phyloP scores from a whole-genome alignment of 169 alveolate genomes.

The Fabrea salina region DNA sequence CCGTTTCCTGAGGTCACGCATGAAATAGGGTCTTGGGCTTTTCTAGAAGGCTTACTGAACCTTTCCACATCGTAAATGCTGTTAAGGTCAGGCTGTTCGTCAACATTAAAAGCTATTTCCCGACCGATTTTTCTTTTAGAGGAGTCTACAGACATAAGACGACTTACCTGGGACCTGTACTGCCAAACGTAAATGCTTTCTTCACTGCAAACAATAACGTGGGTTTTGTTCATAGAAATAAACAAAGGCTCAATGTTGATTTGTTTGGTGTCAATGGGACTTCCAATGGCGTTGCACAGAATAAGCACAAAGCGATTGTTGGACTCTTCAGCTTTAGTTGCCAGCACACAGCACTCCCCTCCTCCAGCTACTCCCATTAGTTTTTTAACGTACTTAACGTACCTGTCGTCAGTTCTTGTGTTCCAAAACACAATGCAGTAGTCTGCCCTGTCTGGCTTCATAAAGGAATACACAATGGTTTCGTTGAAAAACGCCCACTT shows the following conservation, averaged over 20 bases:
- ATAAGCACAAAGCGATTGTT: slow-evolving; percentile 46
- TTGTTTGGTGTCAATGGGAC: slow-evolving; percentile 79
- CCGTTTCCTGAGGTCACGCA: slow-evolving; percentile 63
- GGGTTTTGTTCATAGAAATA: slow-evolving; percentile 82
- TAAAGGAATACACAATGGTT: slow-evolving; percentile 85
- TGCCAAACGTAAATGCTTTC: slow-evolving; percentile 87
- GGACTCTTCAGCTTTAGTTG: slow-evolving; percentile 60
- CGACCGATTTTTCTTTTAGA: slow-evolving; percentile 70
- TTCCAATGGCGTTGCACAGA: slow-evolving; percentile 82
- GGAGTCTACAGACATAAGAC: slow-evolving; percentile 47
- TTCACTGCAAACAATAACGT: slow-evolving; percentile 69
- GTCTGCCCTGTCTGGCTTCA: slow-evolving; percentile 78
- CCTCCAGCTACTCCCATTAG: slow-evolving; percentile 62
- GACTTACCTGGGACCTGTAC: slow-evolving; percentile 65
- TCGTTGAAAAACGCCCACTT: slow-evolving; percentile 83
- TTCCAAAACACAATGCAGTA: slow-evolving; percentile 89
- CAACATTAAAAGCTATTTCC: slow-evolving; percentile 82
- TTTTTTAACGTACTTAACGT: slow-evolving; percentile 72
- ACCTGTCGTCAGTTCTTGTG: slow-evolving; percentile 61
- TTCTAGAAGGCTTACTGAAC: slow-evolving; percentile 28
- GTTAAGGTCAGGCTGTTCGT: slow-evolving; percentile 72
- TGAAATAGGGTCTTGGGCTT: slow-evolving; percentile 54
- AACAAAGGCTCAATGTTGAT: slow-evolving; percentile 77
- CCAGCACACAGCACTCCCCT: slow-evolving; percentile 72
- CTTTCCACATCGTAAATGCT: slow-evolving; percentile 62